Conservation (phyloP, 495 filamentous ascomycete species). For the Penicillium subrubescens region DNA sequence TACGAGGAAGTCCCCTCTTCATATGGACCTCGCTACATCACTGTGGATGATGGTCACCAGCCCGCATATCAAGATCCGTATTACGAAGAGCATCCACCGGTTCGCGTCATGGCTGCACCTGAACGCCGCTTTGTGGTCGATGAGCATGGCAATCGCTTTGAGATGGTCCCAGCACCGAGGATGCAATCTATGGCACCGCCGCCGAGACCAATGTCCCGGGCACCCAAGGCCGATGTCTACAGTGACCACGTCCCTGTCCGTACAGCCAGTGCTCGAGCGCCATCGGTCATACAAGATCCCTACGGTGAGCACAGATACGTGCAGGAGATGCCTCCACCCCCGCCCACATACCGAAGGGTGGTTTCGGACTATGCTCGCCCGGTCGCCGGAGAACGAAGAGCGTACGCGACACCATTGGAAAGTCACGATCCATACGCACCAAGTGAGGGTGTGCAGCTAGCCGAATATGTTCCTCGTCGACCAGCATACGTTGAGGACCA, state of each 20-base stretch:
- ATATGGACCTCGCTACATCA: constrained; percentile 43
- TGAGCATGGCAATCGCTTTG: constrained; percentile 70
- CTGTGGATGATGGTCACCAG: constrained; percentile 60
- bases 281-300: constrained; percentile 44
- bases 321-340: constrained; percentile 48
- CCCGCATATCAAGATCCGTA: constrained; percentile 53
- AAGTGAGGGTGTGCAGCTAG: constrained; percentile 43
- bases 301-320: constrained; percentile 49
- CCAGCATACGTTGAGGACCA: constrained; percentile 45
- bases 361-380: constrained; percentile 43
- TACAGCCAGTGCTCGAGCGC: constrained; percentile 42
- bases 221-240: constrained; percentile 37
- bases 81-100: constrained; percentile 41
- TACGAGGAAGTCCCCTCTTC: constrained; percentile 58
- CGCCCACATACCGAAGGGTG: constrained; percentile 43
- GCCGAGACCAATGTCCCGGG: constrained; percentile 35
- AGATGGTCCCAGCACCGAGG: constrained; percentile 51
- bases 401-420: constrained; percentile 35
- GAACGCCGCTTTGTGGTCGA: constrained; percentile 68
- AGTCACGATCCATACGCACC: constrained; percentile 41
- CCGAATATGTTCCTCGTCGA: constrained; percentile 45
- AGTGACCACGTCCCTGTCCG: constrained; percentile 40
- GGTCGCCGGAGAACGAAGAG: constrained; percentile 34
- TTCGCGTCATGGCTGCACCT: constrained; percentile 58
- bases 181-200: constrained; percentile 55